Evolutionary conservation across 108 stramenopile genomes (phyloP).

Genomic region (Stephanodiscus triporus): DNA sequence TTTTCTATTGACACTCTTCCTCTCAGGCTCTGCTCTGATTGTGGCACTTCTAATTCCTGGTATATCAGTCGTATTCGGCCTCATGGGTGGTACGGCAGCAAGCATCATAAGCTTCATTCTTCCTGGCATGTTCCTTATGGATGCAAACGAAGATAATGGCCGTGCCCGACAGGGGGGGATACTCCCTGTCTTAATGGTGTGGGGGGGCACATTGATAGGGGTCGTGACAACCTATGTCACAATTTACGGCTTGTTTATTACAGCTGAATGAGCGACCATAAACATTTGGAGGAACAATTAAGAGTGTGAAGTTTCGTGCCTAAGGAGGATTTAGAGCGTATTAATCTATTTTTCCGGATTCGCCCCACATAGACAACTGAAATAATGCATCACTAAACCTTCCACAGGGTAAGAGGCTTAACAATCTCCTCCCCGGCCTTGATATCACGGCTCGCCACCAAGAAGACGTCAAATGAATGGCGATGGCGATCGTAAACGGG

Average conservation of each 20-base stretch:
- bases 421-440: slow-evolving; percentile 41
- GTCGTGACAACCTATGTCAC: slow-evolving; percentile 74
- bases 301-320: not conserved
- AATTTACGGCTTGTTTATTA: slow-evolving; percentile 30
- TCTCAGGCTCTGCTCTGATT: slow-evolving; percentile 65
- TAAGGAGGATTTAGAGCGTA: not conserved
- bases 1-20: slow-evolving; percentile 45
- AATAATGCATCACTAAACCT: not conserved
- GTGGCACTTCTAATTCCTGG: slow-evolving; percentile 70
- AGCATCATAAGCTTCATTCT: slow-evolving; percentile 73
- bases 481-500: slow-evolving; percentile 87
- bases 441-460: slow-evolving; percentile 82
- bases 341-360: not conserved
- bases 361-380: not conserved
- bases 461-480: slow-evolving; percentile 78
- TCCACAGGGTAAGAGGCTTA: not conserved
- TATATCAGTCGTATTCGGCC: slow-evolving; percentile 77
- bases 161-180: not conserved
- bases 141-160: slow-evolving; percentile 19
- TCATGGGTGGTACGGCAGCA: slow-evolving; percentile 77
- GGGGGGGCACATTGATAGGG: slow-evolving; percentile 64
- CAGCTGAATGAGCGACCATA: not conserved
- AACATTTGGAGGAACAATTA: slow-evolving; percentile 1
- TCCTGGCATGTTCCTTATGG: slow-evolving; percentile 64
- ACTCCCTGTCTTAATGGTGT: slow-evolving; percentile 52